Base-by-base conservation (phyloP, 2,329 filamentous ascomycete genomes). In the Canariomyces notabilis region DNA sequence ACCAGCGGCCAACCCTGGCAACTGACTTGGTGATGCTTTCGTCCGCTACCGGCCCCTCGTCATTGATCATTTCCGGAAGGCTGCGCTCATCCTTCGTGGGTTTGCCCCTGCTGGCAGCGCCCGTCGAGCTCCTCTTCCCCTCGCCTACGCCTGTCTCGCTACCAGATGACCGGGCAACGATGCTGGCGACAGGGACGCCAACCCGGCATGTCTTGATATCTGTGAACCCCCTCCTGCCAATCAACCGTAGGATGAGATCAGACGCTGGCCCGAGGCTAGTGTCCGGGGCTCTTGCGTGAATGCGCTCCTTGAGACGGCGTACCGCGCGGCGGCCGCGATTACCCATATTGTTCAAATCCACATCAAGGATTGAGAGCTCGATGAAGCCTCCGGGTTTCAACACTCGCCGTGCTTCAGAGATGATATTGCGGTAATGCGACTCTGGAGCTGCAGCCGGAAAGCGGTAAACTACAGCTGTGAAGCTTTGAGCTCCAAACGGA, bases 11-110 rank as follows among this genome's bases (percentile, higher is more conserved):
- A 9, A 97, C 91, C 52, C 83, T 85, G 14, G 89, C 85, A 18
- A 97, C 89, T 75, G 95, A 95, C 61, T 88, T 90, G 12, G 89
- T 88, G 61, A 97, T 95, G 55, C 82, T 84, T 60, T 89, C 87
- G 56, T 95, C 89, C 18, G 85, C 84, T 12, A 77, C 72, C 0
- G 80, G 74, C n/a, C 79, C 77, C 29, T 82, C 75, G 54, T 88
- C 83, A 22, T 76, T 81, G 66, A 89, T 84, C 68, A 89, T 80
- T 59, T 89, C 85, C 1, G 82, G 80, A 1, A 89, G 70, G 52
- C 73, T 79, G 16, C 75, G 69, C 43, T 77, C 71, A 33, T 79
- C 70, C 48, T 66, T 70, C 46, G 62, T 61, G 14, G 45, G 42
- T 44, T 55, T 59, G 33, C 11, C 64, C 36, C 63, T 57, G 8